Evolutionary conservation across 352 stramenopile genomes (phyloP).

Genomic region (Globisporangium echinulatum): DNA sequence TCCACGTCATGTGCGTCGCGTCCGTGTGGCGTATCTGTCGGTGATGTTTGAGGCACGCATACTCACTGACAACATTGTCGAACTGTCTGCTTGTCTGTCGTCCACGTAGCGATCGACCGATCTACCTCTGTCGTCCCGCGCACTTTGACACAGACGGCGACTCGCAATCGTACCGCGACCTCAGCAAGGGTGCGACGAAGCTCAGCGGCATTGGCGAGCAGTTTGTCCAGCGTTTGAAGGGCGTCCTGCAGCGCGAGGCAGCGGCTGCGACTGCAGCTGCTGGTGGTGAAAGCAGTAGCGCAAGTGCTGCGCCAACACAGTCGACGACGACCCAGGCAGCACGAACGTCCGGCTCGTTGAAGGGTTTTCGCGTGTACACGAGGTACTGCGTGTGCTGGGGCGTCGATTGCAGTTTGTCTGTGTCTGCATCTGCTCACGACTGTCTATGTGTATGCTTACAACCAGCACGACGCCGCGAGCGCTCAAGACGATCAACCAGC

Average conservation of each 20-base stretch:
- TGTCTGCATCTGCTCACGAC: neutral
- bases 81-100: neutral
- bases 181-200: slow-evolving; percentile 8
- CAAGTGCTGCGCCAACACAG: neutral
- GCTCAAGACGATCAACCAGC: slow-evolving; percentile 30
- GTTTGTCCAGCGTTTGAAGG: slow-evolving; percentile 22
- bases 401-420: neutral
- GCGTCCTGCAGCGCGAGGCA: slow-evolving; percentile 20
- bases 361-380: slow-evolving; percentile 29
- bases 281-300: too few species aligned
- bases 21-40: too few species aligned
- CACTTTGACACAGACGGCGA: slow-evolving; percentile 26
- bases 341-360: neutral
- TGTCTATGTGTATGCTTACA: neutral
- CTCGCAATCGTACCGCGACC: slow-evolving; percentile 17
- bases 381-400: slow-evolving; percentile 14
- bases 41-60: too few species aligned
- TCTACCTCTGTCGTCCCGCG: slow-evolving; percentile 34
- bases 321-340: neutral
- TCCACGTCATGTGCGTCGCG: slow-evolving; percentile 32
- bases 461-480: slow-evolving; percentile 28
- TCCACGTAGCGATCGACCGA: slow-evolving; percentile 21
- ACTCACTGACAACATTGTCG: too few species aligned
- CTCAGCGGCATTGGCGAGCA: slow-evolving; percentile 14
- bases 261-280: neutral